phyloP scores from a whole-genome alignment of 73 alveolate species.

The Symbiodinium natans region DNA sequence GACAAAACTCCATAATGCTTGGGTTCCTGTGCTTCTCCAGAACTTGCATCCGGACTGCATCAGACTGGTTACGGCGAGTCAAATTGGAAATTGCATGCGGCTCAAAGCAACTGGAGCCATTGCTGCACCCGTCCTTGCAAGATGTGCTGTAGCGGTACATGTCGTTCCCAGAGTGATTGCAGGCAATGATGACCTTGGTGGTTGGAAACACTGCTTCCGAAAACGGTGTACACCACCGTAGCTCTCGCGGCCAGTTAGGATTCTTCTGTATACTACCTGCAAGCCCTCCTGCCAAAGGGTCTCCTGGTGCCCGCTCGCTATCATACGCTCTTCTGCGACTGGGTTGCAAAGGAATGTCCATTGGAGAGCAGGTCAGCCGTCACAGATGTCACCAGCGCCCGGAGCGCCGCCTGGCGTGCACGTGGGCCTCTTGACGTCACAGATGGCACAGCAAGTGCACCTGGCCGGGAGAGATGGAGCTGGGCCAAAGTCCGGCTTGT shows the following conservation, averaged over 20 bases:
- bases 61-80: too few relatives aligned
- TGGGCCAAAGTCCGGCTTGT: conserved; percentile 34
- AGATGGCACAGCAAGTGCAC: not conserved
- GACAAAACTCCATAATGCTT: too few relatives aligned
- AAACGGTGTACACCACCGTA: too few relatives aligned
- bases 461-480: not conserved
- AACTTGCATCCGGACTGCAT: too few relatives aligned
- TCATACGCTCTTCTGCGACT: too few relatives aligned
- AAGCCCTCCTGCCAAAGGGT: too few relatives aligned
- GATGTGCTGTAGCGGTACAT: conserved; percentile 59
- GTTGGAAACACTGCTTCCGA: not conserved
- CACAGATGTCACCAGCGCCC: conserved; percentile 35
- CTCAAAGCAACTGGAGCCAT: not conserved
- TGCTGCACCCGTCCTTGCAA: conserved; percentile 41
- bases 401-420: not conserved
- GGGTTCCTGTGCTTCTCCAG: too few relatives aligned
- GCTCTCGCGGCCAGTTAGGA: too few relatives aligned
- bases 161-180: conserved; percentile 74
- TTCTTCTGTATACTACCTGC: too few relatives aligned
- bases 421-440: too few relatives aligned
- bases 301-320: too few relatives aligned
- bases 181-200: conserved; percentile 43
- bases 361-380: conserved; percentile 62
- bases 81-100: too few relatives aligned
- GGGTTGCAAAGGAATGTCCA: conserved; percentile 25